These are phyloP conservation scores for Fusarium metavorans DNA, from an alignment of 2,329 filamentous ascomycete species.

Conservation along the genomic window DNA sequence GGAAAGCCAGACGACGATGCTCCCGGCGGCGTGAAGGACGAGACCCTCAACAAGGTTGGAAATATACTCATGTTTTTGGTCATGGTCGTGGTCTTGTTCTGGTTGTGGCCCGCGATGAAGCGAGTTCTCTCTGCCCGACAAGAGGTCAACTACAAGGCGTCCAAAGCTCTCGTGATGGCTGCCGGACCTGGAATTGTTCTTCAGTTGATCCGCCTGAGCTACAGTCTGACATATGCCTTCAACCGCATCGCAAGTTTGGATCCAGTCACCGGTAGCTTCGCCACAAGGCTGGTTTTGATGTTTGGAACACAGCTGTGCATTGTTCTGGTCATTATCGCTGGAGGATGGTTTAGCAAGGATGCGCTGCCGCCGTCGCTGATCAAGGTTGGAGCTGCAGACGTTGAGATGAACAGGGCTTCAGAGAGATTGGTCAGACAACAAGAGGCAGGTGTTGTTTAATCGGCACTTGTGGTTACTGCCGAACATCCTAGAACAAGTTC, in stretches of 20 bases:
- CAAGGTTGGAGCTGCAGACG: neutral
- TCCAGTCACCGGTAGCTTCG: slow-evolving; percentile 8
- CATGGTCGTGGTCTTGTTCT: neutral
- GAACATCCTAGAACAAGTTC: neutral
- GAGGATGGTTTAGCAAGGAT: slow-evolving; percentile 9
- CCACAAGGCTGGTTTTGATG: slow-evolving; percentile 4
- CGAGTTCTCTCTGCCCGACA: neutral
- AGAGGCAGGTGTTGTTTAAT: neutral
- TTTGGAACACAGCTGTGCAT: slow-evolving; percentile 4
- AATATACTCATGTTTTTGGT: slow-evolving; percentile 7
- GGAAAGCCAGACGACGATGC: neutral
- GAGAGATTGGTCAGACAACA: neutral
- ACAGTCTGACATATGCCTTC: slow-evolving; percentile 12
- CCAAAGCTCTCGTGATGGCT: neutral
- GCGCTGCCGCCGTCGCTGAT: neutral
- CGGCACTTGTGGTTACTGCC: neutral
- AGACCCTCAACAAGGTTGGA: slow-evolving; percentile 2
- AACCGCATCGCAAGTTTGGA: slow-evolving; percentile 4
- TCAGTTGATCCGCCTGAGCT: slow-evolving; percentile 4
- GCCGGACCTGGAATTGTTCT: neutral
- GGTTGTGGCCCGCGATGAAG: slow-evolving; percentile 2
- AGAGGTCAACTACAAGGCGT: slow-evolving; percentile 1
- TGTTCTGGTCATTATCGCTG: neutral
- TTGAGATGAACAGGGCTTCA: neutral
- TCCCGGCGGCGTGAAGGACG: neutral